Evolutionary conservation across 257 asterid species (phyloP), one percentile per base, ranked within the genome.

Genomic region (Salvia rosmarinus): DNA sequence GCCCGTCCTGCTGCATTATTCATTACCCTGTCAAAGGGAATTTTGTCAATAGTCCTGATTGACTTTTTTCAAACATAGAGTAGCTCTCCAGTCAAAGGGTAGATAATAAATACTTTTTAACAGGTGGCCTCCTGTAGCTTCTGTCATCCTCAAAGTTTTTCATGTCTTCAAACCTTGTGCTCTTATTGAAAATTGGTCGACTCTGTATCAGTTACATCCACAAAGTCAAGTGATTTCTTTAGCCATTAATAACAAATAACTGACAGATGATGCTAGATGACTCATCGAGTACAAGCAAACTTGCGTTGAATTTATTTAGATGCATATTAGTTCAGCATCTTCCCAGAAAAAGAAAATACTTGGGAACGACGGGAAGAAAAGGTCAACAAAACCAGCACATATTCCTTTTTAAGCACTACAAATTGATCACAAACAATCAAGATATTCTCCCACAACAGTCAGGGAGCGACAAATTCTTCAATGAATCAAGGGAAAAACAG

Each of bases 151-250:
- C 97, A 39, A 49, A 79, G 84, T 80, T 86, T 67, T 91, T 87
- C 98, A 93, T 93, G 82, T 93, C 98, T 79, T 93, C 98, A 81
- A 93, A 93, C 82, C 96, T 84, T 10, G 98, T 93, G 80, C 98
- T 94, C 84, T 94, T 94, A 20, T 88, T 94, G 77, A 94, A 93
- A 37, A 93, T 90, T 13, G 98, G 98, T 28, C 98, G 95, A 74
- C 98, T 93, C 98, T 93, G 86, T 68, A 82, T 58, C 54, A 67
- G 78, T 51, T 68, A 50, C 70, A 71, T 75, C 52, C 52, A 72
- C 68, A 73, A 68, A 58, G 58, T 50, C 25, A 13, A 54, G 73
- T 14, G 25, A 63, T 39, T 67, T 39, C 6, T 55, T 37, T 50
- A 70, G 42, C 17, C 43, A 60, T 52, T 67, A 56, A 66, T 55